Conservation (phyloP, 2,329 filamentous ascomycete genomes). For the Onygena corvina region DNA sequence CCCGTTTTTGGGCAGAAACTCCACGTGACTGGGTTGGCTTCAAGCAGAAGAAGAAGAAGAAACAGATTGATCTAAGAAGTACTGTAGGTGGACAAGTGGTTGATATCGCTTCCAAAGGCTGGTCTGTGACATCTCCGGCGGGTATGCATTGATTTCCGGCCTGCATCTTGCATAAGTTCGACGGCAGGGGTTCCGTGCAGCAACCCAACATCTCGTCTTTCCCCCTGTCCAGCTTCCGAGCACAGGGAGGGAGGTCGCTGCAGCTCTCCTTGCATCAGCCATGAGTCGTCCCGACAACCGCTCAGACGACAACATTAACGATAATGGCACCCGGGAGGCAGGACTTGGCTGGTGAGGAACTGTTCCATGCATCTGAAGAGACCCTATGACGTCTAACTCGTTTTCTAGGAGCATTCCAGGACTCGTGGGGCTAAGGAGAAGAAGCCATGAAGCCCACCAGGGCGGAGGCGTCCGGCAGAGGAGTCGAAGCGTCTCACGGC, state of each 20-base stretch:
- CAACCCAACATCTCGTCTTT: no score
- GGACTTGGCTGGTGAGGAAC: slow-evolving; percentile 2
- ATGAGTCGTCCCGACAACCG: not conserved
- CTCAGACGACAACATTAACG: not conserved
- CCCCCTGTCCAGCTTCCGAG: not conserved
- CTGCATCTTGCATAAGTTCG: no score
- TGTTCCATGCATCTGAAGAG: not conserved
- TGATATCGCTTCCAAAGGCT: no score
- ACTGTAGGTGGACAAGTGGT: no score
- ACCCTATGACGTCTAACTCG: not conserved
- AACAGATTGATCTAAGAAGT: no score
- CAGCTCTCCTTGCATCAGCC: not conserved
- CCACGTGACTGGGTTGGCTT: not conserved
- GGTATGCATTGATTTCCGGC: no score
- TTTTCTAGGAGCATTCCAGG: not conserved
- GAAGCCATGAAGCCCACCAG: not conserved
- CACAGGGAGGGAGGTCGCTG: no score
- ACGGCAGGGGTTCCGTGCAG: no score
- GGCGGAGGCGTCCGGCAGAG: slow-evolving; percentile 7
- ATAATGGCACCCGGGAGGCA: not conserved
- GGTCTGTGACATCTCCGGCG: no score
- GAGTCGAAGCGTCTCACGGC: slow-evolving; percentile 7
- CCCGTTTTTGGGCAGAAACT: not conserved
- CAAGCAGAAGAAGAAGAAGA: no score
- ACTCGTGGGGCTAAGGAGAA: not conserved